Evolutionary conservation across 208 protist species (phyloP), one percentile per base, ranked within the genome.

Genomic region (Leishmania guyanensis): DNA sequence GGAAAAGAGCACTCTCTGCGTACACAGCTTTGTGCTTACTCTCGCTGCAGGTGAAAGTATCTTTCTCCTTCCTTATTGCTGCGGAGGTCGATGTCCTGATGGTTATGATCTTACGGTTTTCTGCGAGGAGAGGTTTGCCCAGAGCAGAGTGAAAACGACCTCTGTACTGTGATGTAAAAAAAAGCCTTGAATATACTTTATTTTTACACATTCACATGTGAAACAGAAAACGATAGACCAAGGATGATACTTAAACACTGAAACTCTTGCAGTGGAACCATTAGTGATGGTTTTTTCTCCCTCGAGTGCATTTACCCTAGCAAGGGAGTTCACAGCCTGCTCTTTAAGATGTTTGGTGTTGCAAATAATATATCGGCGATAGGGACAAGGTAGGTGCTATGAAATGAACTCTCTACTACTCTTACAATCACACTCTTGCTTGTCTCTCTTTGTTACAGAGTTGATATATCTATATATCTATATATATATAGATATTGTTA

Each of bases 31-130:
- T 50, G 62, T 79, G 64, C 74, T 86, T 68, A 71, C 82, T 54
- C 36, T 86, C 39, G 20, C 60, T 39, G 54, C 64, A 16, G 64
- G 51, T 22, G 74, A 86, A 51, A 66, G 66, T 64, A 46, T 86
- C 33, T 86, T 82, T 72, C 50, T 86, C 66, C 72, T 86, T 20
- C 82, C 82, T 16, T 86, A 72, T n/a, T 86, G 82, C 75, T 77
- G 70, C 43, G 82, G 82, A 50, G 53, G 1, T 0, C 72, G 66
- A 56, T 86, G 82, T 54, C 51, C 72, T 0, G 51, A 68, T 65
- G 53, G 33, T 16, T 86, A 77, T 72, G 74, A 82, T 39, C 29
- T 86, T 16, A 80, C 82, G 17, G 66, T 86, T 71, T 86, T 78
- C 54, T 79, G 64, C 29, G 58, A 75, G 3, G 16, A 43, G 3